Evolutionary conservation across 2,329 filamentous ascomycete genomes (phyloP).

Genomic region (Pseudopithomyces chartarum): DNA sequence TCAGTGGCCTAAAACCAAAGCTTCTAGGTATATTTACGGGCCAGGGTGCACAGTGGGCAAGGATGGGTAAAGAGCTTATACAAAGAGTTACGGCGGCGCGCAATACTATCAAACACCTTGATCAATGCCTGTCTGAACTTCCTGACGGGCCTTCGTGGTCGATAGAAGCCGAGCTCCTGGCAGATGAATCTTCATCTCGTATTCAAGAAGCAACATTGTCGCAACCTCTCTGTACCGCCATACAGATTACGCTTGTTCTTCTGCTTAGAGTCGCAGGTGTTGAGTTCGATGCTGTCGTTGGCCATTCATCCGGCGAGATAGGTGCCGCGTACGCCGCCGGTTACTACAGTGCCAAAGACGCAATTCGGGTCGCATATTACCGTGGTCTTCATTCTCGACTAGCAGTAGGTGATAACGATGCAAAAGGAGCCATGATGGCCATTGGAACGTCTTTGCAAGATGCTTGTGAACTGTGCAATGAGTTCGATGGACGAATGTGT

Average conservation of each 20-base stretch:
- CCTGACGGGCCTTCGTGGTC: conserved; percentile 2
- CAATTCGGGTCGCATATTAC: conserved; percentile 26
- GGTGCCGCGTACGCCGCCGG: conserved; percentile 28
- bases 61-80: conserved; percentile 13
- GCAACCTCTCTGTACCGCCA: conserved; percentile 26
- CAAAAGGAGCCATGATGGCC: conserved; percentile 40
- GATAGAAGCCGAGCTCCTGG: conserved; percentile 6
- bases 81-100: too few relatives aligned
- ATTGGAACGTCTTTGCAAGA: conserved; percentile 17
- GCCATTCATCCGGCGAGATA: conserved; percentile 46
- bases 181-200: not conserved
- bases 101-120: not conserved
- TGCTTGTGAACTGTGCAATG: conserved; percentile 29
- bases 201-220: conserved; percentile 4
- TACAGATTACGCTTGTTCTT: conserved; percentile 24
- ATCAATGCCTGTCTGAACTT: not conserved
- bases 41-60: conserved; percentile 25
- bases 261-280: conserved; percentile 14
- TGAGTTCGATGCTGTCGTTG: conserved; percentile 21
- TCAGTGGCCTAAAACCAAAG: not conserved
- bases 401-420: conserved; percentile 7
- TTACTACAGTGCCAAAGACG: conserved; percentile 7
- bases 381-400: conserved; percentile 17
- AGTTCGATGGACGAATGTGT: conserved; percentile 20
- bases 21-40: conserved; percentile 24